phyloP scores from a whole-genome alignment of 306 rosid species.

The Rosa rugosa region DNA sequence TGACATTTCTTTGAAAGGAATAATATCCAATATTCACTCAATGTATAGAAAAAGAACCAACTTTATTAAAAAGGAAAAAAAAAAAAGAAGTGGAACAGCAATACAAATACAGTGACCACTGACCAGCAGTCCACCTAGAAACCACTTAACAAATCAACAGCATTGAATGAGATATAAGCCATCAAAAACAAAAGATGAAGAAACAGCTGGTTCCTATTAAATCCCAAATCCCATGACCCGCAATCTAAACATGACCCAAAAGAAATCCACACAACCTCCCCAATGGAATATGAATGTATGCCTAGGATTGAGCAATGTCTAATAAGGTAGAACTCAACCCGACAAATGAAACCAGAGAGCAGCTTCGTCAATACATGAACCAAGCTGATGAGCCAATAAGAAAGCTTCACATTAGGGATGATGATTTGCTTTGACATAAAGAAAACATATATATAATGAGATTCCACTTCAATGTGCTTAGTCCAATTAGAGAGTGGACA shows the following conservation, averaged over 20 bases:
- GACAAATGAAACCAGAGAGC: neutral
- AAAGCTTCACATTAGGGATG: neutral
- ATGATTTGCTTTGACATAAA: neutral
- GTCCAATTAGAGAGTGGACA: neutral
- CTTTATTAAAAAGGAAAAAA: neutral
- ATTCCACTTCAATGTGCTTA: neutral
- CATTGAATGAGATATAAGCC: neutral
- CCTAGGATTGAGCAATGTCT: neutral
- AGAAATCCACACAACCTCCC: neutral
- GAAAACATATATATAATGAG: neutral
- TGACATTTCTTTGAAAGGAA: slow-evolving; percentile 20
- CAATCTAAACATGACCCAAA: neutral
- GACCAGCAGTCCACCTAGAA: neutral
- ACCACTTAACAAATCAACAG: neutral
- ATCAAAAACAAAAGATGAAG: too few species aligned
- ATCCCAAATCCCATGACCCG: neutral
- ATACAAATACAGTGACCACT: neutral
- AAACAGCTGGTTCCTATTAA: neutral
- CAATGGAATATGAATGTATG: neutral
- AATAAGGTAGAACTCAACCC: neutral
- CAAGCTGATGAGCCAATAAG: slow-evolving; percentile 2
- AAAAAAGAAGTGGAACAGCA: neutral
- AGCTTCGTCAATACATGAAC: neutral
- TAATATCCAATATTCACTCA: neutral
- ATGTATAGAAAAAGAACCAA: neutral